Evolutionary conservation across 345 rosid genomes (phyloP).

Genomic region (Lepidium aucheri): DNA sequence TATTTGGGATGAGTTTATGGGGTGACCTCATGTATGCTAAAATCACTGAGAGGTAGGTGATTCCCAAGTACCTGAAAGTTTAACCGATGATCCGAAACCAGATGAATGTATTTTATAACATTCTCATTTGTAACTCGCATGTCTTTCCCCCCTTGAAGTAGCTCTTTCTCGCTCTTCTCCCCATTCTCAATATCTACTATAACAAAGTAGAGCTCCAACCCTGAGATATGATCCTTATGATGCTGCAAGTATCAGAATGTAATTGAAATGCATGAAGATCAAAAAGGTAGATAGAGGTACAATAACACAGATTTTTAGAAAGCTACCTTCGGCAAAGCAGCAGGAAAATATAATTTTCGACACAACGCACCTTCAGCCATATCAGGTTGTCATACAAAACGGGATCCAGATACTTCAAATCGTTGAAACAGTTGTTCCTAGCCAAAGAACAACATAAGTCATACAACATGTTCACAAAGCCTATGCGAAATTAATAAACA

Average conservation of each 20-base stretch:
- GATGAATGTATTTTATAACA: slow-evolving; percentile 84
- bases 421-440: slow-evolving; percentile 34
- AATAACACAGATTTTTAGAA: background rate
- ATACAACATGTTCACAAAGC: slow-evolving; percentile 1
- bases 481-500: background rate
- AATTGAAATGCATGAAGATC: background rate
- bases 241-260: slow-evolving; percentile 43
- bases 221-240: slow-evolving; percentile 69
- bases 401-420: slow-evolving; percentile 76
- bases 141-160: slow-evolving; percentile 81
- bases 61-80: slow-evolving; percentile 62
- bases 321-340: slow-evolving; percentile 14
- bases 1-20: background rate
- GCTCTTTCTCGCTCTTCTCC: slow-evolving; percentile 89
- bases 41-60: slow-evolving; percentile 1
- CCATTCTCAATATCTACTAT: slow-evolving; percentile 95
- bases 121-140: slow-evolving; percentile 77
- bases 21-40: slow-evolving; percentile 2
- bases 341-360: background rate
- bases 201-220: slow-evolving; percentile 84
- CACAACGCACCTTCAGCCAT: slow-evolving; percentile 66
- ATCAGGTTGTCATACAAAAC: slow-evolving; percentile 94
- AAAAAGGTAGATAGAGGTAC: background rate
- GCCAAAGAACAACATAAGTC: slow-evolving; percentile 14
- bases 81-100: slow-evolving; percentile 93